Evolutionary conservation across 495 filamentous ascomycete species (phyloP).

Genomic region (Xylaria flabelliformis): DNA sequence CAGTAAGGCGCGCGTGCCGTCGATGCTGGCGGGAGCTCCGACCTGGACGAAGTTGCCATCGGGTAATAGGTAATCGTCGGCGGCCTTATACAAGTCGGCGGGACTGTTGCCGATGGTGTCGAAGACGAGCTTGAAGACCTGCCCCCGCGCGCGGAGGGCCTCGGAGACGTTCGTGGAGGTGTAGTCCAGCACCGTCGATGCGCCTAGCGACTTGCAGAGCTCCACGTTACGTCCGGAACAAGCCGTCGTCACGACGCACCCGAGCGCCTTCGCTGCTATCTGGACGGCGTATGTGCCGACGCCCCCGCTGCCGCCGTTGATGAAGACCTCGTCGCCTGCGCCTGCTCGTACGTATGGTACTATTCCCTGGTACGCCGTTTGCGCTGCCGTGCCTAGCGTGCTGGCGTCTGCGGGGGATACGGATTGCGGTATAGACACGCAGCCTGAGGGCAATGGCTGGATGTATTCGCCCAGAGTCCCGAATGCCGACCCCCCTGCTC

Average conservation of each 20-base stretch:
- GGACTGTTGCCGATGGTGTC: slow-evolving; percentile 62
- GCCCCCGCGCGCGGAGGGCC: slow-evolving; percentile 55
- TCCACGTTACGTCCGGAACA: slow-evolving; percentile 66
- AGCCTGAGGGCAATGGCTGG: slow-evolving; percentile 33
- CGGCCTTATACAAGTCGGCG: slow-evolving; percentile 58
- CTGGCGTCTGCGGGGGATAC: slow-evolving; percentile 59
- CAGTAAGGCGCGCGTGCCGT: slow-evolving; percentile 31
- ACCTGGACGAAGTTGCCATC: slow-evolving; percentile 65
- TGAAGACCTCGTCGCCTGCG: slow-evolving; percentile 63
- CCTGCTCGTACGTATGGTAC: slow-evolving; percentile 55
- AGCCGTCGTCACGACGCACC: slow-evolving; percentile 65
- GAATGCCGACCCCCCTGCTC: slow-evolving; percentile 44
- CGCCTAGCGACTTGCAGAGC: slow-evolving; percentile 64
- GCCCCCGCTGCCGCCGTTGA: slow-evolving; percentile 67
- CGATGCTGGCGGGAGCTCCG: slow-evolving; percentile 42
- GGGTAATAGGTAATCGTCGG: slow-evolving; percentile 61
- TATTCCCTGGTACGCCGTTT: slow-evolving; percentile 66
- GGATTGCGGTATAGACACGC: slow-evolving; percentile 55
- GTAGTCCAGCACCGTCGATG: slow-evolving; percentile 75
- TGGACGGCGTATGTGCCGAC: slow-evolving; percentile 14
- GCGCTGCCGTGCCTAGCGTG: slow-evolving; percentile 60
- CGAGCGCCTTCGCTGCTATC: slow-evolving; percentile 34
- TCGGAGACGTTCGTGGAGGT: slow-evolving; percentile 55
- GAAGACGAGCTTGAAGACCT: slow-evolving; percentile 62
- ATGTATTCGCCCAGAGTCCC: slow-evolving; percentile 66